Evolutionary conservation across 108 stramenopile species (phyloP), one percentile per base, ranked within the genome.

Genomic region (Cyclotella sp.): DNA sequence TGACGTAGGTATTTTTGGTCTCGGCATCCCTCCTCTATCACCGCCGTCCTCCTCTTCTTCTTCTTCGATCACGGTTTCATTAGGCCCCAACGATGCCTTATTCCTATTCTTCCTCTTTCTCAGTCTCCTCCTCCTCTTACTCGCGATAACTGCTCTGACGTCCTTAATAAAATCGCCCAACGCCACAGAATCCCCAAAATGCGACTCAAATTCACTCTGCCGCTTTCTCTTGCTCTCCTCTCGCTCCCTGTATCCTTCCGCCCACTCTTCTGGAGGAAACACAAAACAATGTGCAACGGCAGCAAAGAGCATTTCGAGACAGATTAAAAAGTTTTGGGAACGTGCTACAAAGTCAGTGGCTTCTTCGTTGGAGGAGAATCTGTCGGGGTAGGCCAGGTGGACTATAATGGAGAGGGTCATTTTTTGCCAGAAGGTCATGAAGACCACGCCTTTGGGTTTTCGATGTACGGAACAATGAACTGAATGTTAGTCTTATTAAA

Each of bases 371-470:
- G 76, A 55, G 14, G 54, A 40, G 42, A 72, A 67, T 49, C 74
- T 61, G 57, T 81, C 83, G n/a, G 45, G 47, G 57, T 65, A 71
- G 24, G 43, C 77, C 4, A 77, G 18, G 70, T 84, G 66, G 63
- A 90, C 82, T 29, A 87, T 77, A 10, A 94, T 79, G 16, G 75
- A 53, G 21, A 94, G 85, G 0, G 77, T 76, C 69, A 90, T 71
- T 40, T 86, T 88, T 67, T 97, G 96, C 94, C 94, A 95, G 83
- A 97, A 97, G 21, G 96, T 97, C 85, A 93, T 82, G 70, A 97
- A 97, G 15, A 97, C 94, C 4, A 96, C 89, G 9, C 91, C 93
- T 79, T 93, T 93, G 49, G 93, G 90, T 62, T 7, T 51, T 8
- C n/a, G 5, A 13, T 27, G 7, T 16, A 58, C 24, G 55, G 13